Percentiles rank a stretch among this genome's conserved stretches.
Conservation (phyloP, 2,329 filamentous ascomycete genomes). For the Hypoxylon sp. region DNA sequence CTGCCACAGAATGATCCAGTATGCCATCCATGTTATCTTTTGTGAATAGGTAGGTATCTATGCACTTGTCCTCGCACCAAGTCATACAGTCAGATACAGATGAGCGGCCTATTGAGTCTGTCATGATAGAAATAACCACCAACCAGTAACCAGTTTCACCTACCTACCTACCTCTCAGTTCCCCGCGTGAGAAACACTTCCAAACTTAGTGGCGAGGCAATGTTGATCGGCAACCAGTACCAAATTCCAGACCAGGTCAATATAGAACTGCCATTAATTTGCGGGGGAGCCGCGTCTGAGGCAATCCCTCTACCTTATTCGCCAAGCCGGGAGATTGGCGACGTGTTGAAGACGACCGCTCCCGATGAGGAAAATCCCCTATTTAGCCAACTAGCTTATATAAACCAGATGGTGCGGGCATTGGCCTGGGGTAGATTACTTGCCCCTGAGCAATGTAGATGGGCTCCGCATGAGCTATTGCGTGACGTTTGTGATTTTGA, state of each 20-base stretch:
- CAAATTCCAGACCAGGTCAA: slow-evolving; percentile 6
- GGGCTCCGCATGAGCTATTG: slow-evolving; percentile 24
- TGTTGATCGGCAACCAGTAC: slow-evolving; percentile 23
- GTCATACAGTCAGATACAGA: too few species aligned
- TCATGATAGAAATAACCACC: too few species aligned
- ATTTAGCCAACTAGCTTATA: slow-evolving; percentile 38
- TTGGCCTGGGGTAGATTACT: slow-evolving; percentile 23
- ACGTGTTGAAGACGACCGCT: slow-evolving; percentile 21
- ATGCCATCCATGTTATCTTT: too few species aligned
- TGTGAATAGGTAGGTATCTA: too few species aligned
- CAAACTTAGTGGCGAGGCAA: not conserved
- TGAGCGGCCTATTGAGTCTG: too few species aligned
- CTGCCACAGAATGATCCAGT: too few species aligned
- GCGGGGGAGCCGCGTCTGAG: slow-evolving; percentile 29
- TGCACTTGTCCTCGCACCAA: too few species aligned
- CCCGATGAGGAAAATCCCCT: slow-evolving; percentile 33
- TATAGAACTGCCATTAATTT: slow-evolving; percentile 28
- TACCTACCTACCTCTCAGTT: too few species aligned
- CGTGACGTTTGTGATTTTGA: slow-evolving; percentile 7
- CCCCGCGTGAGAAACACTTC: too few species aligned
- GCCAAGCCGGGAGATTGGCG: slow-evolving; percentile 38
- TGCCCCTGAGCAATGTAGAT: slow-evolving; percentile 17
- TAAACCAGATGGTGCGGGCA: slow-evolving; percentile 21
- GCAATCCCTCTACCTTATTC: slow-evolving; percentile 25
- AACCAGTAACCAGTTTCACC: not conserved